Conservation (phyloP, 352 stramenopile genomes). For the Pythium aristosporum region DNA sequence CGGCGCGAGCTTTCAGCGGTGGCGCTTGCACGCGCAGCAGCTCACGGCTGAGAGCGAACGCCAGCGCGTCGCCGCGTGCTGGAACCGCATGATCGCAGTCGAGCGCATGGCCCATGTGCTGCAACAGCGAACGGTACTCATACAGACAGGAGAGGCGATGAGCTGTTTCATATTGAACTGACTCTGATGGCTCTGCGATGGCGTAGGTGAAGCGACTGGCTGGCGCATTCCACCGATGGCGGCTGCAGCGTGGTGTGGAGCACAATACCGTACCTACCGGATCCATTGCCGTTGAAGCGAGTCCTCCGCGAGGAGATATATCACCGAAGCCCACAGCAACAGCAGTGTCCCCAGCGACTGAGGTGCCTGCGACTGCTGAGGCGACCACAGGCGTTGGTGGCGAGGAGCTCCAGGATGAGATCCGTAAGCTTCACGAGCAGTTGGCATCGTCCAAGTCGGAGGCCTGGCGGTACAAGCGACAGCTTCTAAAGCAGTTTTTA, state of each 20-base stretch:
- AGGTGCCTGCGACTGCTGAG: neutral
- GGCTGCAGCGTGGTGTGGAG: neutral
- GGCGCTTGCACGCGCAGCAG: conserved; percentile 39
- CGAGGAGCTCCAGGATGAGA: conserved; percentile 56
- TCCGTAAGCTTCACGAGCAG: conserved; percentile 68
- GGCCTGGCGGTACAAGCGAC: conserved; percentile 72
- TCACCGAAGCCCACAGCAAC: neutral
- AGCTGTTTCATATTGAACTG: neutral
- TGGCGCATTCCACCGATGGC: conserved; percentile 20
- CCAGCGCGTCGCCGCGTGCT: conserved; percentile 45
- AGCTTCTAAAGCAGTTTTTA: conserved; percentile 76
- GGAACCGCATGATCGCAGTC: conserved; percentile 68
- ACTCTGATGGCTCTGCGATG: neutral
- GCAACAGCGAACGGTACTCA: conserved; percentile 34
- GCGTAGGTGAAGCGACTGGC: conserved; percentile 19
- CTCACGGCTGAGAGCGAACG: conserved; percentile 41
- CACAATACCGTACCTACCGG: no score
- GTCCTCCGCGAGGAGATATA: neutral
- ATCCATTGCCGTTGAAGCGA: neutral
- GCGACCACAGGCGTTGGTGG: neutral
- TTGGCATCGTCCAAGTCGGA: conserved; percentile 67
- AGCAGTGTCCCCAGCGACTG: neutral
- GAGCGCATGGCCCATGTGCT: conserved; percentile 56
- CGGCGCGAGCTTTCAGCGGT: conserved; percentile 37
- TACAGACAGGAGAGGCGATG: neutral